Base-by-base conservation (phyloP, 768 basidiomycete species). In the Tephrocybe sp. region DNA sequence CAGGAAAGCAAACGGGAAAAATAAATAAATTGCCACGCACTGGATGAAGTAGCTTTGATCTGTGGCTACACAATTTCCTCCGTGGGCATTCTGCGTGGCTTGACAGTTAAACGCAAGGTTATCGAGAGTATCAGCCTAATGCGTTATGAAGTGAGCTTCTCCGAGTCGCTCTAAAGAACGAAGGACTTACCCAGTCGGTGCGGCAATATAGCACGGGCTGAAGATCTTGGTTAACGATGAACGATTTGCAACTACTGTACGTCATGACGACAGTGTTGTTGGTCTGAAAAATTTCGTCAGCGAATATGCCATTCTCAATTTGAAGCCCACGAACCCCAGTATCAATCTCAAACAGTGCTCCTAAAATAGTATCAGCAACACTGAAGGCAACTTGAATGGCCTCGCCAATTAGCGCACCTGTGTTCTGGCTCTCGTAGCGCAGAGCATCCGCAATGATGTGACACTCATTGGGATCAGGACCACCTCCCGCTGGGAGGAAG, bases 31-130 rank as follows among this genome's bases (percentile, higher is more conserved):
- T 17, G 30, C 10, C 7, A 14, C 75, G 58, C 54, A 77, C 76
- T 79, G 75, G 51, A 76, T 71, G 61, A 77, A 79, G 72, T 75
- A 79, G 23, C 62, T 57, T 56, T 76, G 70, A 56, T 78, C 71
- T 44, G 58, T 65, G 13, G 77, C 73, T 19, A 78, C 72, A 55
- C 76, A 78, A 43, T 72, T 65, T 0, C 77, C 78, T 8, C 77
- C 79, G 50, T 78, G 74, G 2, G 78, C 77, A 48, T 78, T 78
- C 66, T 77, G 72, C 4, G 69, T 65, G 0, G 76, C 62, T 58
- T 76, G 73, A 59, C 77, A 79, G 57, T 75, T 76, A 14, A 64
- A 67, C 0, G 78, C 74, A 26, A 79, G 59, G 48, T 63, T 73
- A 54, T 74, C 66, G 23, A 76, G 55, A 45, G 74, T 54, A 36